These are phyloP conservation scores for Knoxdaviesia capensis DNA, from an alignment of 2,329 filamentous ascomycete genomes.

Conservation along the genomic window DNA sequence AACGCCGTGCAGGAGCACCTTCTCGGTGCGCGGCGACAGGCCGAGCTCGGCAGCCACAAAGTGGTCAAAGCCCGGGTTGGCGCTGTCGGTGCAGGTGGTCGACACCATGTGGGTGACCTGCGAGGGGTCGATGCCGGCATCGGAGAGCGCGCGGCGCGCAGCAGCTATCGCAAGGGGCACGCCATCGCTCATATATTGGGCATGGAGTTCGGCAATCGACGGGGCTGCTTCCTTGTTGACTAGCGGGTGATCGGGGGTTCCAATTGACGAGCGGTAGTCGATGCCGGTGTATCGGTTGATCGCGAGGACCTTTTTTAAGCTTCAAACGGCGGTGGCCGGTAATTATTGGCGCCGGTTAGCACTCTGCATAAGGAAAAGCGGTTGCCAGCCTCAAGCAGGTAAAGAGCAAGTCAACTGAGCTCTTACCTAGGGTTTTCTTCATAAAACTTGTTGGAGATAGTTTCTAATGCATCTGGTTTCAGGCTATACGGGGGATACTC, in stretches of 20 bases:
- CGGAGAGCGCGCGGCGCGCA: constrained; percentile 31
- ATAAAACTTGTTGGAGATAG: constrained; percentile 34
- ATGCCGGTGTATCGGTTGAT: constrained; percentile 48
- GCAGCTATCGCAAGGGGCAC: constrained; percentile 36
- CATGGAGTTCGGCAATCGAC: constrained; percentile 32
- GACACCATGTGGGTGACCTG: constrained; percentile 48
- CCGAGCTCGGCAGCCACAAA: constrained; percentile 39
- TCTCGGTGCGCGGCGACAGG: constrained; percentile 37
- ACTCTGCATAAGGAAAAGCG: not conserved
- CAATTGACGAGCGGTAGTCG: constrained; percentile 40
- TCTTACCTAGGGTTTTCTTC: constrained; percentile 37
- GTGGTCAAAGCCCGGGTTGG: constrained; percentile 49
- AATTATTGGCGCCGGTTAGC: too few species aligned
- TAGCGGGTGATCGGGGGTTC: constrained; percentile 36
- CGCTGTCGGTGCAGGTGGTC: constrained; percentile 49
- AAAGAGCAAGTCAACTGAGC: not conserved
- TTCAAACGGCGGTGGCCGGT: constrained; percentile 9
- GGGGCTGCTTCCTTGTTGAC: constrained; percentile 33
- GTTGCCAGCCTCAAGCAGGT: not conserved
- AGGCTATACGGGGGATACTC: constrained; percentile 40
- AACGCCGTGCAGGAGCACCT: constrained; percentile 43
- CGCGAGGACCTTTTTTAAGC: constrained; percentile 40
- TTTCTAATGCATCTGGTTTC: constrained; percentile 27
- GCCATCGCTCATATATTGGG: constrained; percentile 33
- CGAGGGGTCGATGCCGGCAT: constrained; percentile 26